Percentiles rank a stretch among this genome's conserved stretches.
These are phyloP conservation scores for Fusarium sp. DNA, from an alignment of 2,329 filamentous ascomycete species.

Conservation along the genomic window DNA sequence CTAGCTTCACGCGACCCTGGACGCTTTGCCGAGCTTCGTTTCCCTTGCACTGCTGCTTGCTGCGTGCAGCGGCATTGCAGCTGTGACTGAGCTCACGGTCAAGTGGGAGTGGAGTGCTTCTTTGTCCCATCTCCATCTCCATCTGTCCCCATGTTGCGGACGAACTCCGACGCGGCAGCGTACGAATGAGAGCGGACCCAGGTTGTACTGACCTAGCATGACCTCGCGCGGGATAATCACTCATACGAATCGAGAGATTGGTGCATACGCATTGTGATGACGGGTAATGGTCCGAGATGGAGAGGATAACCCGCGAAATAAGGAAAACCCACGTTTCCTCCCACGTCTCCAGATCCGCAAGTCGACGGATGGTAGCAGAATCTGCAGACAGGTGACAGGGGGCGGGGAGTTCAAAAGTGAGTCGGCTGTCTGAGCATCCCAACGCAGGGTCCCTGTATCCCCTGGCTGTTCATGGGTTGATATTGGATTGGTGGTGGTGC, in stretches of 20 bases:
- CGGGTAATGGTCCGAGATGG: conserved; percentile 17
- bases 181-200: conserved; percentile 15
- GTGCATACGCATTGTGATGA: conserved; percentile 1
- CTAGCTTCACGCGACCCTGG: conserved; percentile 12
- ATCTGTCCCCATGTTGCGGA: conserved; percentile 13
- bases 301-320: conserved; percentile 29
- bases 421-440: conserved; percentile 21
- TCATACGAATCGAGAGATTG: conserved; percentile 26
- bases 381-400: conserved; percentile 34
- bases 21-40: conserved; percentile 23
- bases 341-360: conserved; percentile 21
- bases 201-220: conserved; percentile 12
- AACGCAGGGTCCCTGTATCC: conserved; percentile 33
- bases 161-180: conserved; percentile 21
- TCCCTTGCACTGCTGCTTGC: not conserved
- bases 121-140: conserved; percentile 14
- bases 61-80: not conserved
- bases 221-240: conserved; percentile 30
- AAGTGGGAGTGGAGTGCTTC: conserved; percentile 22
- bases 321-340: conserved; percentile 21
- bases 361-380: conserved; percentile 17
- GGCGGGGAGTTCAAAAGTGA: conserved; percentile 38
- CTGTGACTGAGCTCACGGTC: not conserved
- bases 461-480: conserved; percentile 17
- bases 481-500: conserved; percentile 28